Base-by-base conservation (phyloP, 2,329 filamentous ascomycete genomes). In the Stachybotrys echinatus region DNA sequence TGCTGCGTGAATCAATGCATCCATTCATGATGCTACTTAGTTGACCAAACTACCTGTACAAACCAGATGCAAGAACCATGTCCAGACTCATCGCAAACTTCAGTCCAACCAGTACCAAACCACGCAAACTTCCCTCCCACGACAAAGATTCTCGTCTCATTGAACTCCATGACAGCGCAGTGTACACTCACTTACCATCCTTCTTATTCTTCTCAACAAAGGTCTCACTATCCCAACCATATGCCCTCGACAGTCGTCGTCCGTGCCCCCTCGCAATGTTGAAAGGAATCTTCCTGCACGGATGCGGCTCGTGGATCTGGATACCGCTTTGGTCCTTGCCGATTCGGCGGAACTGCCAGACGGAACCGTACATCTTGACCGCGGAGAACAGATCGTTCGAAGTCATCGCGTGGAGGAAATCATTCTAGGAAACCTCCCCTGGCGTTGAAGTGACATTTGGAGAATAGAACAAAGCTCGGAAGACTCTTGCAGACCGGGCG, bases 221-320 rank as follows among this genome's bases (percentile, higher is more conserved):
- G 66, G 72, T 75, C 0, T 54, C 63, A 0, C 68, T 68, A 52
- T 52, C 14, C 78, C 77, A 83, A 1, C 75, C 78, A 64, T 77
- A 84, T 0, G 71, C 67, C 43, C 75, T 64, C 46, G 60, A 67
- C 40, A 84, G 55, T 20, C 80, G 64, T 43, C 78, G 63, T 0
- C 79, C 81, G 54, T 72, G 64, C 2, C 71, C 59, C 44, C 78
- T 66, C 1, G 76, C 78, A 40, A 59, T 62, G 2, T 55, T 54
- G 52, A 75, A 78, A 0, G 74, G 64, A 4, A 85, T 68, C 61
- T 84, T 83, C 1, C 65, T 64, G 2, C 58, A 59, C 0, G 80
- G 78, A 61, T 85, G 80, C 3, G 81, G 81, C 57, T 84, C 79
- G 53, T 85, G 79, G 52, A 84, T 80, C 48, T 81, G 76, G 27